Evolutionary conservation across 164 flowering plant species (phyloP), one percentile per base, ranked within the genome.

Genomic region (Tinospora cordifolia): DNA sequence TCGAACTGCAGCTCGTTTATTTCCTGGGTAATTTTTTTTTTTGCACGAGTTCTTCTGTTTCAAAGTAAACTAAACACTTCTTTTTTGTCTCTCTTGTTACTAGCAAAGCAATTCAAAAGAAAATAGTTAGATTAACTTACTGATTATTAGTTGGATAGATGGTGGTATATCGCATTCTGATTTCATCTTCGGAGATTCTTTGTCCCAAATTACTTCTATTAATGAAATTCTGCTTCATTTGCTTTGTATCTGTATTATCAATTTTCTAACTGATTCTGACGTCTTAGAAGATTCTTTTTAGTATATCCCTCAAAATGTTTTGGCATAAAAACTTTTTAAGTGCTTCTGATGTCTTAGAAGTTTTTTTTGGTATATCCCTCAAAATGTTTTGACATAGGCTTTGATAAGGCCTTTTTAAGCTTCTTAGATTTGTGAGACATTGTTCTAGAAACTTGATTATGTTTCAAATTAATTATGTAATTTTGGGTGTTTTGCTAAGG

Each of bases 1-100:
- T 73, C 91, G 98, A 15, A 91, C 96, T 69, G 98, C 94, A 79
- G 94, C 94, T 78, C 93, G 99, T 73, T 77, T 92, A 63, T 92
- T 95, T 84, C 97, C 99, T 40, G 99, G 99, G 99, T 92, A 89
- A 71, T 57, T 66, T 59, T 15, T 66, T 59, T 15, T 60, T 30
- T 8, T 21, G 24, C 26, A 0, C 1, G 14, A 17, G 36, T 44
- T 67, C 14, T 51, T 70, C 7, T 38, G 30, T 71, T 65, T 14
- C 22, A 19, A 11, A 26, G 39, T 65, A 39, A 47, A 44, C 69
- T 65, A 21, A 38, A 26, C 10, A 40, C 41, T 59, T 54, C 39
- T 65, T 65, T 24, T 65, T 38, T 22, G 40, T 19, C 12, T 39
- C 9, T 65, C 25, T 17, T 39, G 26, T 30, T 38, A 65, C 2